These are phyloP conservation scores for Besnoitia besnoiti DNA, from an alignment of 169 alveolate species.

Conservation along the genomic window DNA sequence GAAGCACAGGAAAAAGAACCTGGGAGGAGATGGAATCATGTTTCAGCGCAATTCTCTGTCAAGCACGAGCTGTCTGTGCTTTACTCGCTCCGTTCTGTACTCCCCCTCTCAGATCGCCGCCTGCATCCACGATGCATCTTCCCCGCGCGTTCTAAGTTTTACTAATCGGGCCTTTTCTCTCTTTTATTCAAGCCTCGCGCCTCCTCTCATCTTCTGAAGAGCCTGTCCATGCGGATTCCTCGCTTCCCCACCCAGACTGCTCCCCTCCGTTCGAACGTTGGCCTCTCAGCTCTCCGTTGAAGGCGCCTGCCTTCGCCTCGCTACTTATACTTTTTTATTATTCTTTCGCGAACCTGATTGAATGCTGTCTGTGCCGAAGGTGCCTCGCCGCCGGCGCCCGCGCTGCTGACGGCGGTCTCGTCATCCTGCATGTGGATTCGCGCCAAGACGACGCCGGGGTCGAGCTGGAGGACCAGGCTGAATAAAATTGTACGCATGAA, in stretches of 20 bases:
- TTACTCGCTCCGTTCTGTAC: too few species aligned
- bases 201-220: background rate
- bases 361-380: conserved; percentile 25
- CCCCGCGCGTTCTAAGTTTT: background rate
- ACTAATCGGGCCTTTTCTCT: background rate
- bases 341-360: background rate
- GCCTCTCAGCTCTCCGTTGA: background rate
- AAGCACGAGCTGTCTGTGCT: too few species aligned
- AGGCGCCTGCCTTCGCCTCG: background rate
- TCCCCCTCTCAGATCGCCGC: background rate
- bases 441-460: conserved; percentile 14
- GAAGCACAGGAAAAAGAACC: background rate
- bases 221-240: background rate
- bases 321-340: background rate
- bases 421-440: conserved; percentile 30
- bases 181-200: background rate
- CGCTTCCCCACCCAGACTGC: background rate
- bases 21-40: background rate
- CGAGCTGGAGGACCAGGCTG: conserved; percentile 14
- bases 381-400: conserved; percentile 30
- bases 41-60: too few species aligned
- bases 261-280: background rate
- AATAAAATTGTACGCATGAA: background rate
- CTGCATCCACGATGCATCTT: background rate
- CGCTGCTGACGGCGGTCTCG: background rate